Evolutionary conservation across 768 basidiomycete species (phyloP).

Genomic region (Galerina sulciceps): DNA sequence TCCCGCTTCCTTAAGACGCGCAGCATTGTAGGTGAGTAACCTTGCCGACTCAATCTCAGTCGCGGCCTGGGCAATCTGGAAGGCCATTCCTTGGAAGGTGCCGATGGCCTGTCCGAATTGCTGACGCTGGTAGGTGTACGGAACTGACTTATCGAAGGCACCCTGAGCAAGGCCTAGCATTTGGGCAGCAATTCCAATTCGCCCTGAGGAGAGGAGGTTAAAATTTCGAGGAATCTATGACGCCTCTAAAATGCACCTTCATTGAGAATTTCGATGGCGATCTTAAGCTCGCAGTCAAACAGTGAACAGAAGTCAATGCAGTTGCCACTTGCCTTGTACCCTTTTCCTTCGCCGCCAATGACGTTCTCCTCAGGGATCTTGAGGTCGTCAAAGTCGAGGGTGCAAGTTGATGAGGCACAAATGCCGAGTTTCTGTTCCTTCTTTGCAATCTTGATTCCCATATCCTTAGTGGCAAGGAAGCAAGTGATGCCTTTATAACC

Average conservation of each 20-base stretch:
- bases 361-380: constrained; percentile 84
- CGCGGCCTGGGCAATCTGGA: constrained; percentile 91
- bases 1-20: constrained; percentile 92
- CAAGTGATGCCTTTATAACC: constrained; percentile 99
- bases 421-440: constrained; percentile 99
- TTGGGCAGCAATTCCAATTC: constrained; percentile 97
- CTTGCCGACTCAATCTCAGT: constrained; percentile 90
- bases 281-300: constrained; percentile 38
- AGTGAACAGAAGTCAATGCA: neutral
- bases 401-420: constrained; percentile 93
- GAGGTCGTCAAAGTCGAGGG: constrained; percentile 93
- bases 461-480: constrained; percentile 94
- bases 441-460: constrained; percentile 97
- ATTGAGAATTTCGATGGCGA: constrained; percentile 96
- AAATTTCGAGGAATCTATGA: neutral
- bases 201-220: constrained; percentile 44
- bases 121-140: constrained; percentile 90
- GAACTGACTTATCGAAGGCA: constrained; percentile 94
- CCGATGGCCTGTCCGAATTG: constrained; percentile 96
- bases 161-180: constrained; percentile 99
- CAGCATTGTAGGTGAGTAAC: constrained; percentile 94
- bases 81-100: constrained; percentile 94
- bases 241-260: constrained; percentile 58
- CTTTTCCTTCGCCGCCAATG: constrained; percentile 89
- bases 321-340: constrained; percentile 69